Evolutionary conservation across 352 stramenopile species (phyloP).

Genomic region (Phytopythium cucurbitacearum): DNA sequence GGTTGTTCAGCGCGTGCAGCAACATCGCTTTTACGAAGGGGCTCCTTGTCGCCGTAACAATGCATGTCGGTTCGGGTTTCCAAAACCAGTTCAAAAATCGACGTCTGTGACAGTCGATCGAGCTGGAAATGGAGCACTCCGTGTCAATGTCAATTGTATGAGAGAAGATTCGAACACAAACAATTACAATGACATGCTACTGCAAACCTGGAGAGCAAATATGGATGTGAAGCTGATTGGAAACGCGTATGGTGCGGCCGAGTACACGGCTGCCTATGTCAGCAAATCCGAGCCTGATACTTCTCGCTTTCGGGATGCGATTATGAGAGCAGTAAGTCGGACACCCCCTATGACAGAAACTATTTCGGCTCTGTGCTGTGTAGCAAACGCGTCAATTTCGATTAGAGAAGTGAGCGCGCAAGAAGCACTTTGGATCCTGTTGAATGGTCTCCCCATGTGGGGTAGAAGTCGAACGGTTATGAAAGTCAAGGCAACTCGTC

Average conservation of each 20-base stretch:
- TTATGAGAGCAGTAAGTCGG: conserved; percentile 6
- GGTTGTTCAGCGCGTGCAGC: conserved; percentile 10
- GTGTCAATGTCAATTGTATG: conserved; percentile 1
- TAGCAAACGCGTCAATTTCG: not conserved
- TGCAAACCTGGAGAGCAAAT: conserved; percentile 13
- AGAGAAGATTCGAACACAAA: conserved; percentile 7
- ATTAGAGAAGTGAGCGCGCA: conserved; percentile 3
- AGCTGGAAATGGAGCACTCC: not conserved
- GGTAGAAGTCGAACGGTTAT: conserved; percentile 6
- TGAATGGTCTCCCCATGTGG: conserved; percentile 1
- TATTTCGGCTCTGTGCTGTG: not conserved
- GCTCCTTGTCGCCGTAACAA: conserved; percentile 6
- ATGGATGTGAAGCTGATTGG: conserved; percentile 24
- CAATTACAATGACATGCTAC: conserved; percentile 5
- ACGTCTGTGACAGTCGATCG: not conserved
- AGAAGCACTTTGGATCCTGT: not conserved
- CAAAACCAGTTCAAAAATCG: conserved; percentile 2
- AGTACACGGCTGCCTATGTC: conserved; percentile 21
- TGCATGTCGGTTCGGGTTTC: conserved; percentile 8
- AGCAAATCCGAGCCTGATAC: conserved; percentile 21
- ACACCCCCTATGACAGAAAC: not conserved
- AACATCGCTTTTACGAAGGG: conserved; percentile 6
- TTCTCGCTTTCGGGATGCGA: conserved; percentile 6
- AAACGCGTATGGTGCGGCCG: conserved; percentile 18
- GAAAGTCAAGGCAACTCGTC: conserved; percentile 5